Percentiles rank a stretch among this genome's conserved stretches.
Conservation (phyloP, 2,329 filamentous ascomycete genomes). For the Calycina marina region DNA sequence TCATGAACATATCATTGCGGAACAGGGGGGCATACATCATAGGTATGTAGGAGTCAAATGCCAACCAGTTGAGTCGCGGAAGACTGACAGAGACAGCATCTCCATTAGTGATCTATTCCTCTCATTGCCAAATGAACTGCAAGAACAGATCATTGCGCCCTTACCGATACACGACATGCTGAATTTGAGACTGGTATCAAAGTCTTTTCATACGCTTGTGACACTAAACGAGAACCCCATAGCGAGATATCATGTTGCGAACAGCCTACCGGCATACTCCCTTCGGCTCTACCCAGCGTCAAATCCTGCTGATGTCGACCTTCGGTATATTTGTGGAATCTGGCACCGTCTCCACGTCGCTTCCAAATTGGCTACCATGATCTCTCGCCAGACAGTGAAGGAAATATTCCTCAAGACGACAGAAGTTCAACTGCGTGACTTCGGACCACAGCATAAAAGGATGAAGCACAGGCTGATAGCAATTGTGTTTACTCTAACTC, state of each 20-base stretch:
- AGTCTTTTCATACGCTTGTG: constrained; percentile 43
- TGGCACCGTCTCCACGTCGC: constrained; percentile 53
- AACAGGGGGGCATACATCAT: constrained; percentile 11
- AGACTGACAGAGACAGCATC: constrained; percentile 12
- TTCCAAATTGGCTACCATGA: constrained; percentile 44
- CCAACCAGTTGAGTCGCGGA: background rate
- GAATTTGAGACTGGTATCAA: constrained; percentile 42
- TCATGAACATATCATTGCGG: constrained; percentile 14
- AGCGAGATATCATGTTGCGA: constrained; percentile 43
- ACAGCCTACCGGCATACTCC: constrained; percentile 45
- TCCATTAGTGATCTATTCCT: constrained; percentile 44
- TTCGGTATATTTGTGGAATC: constrained; percentile 47
- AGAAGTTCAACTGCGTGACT: constrained; percentile 38
- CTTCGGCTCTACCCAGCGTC: constrained; percentile 41
- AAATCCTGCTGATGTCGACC: constrained; percentile 32
- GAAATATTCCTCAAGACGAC: constrained; percentile 48
- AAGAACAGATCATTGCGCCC: constrained; percentile 45
- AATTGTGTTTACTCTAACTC: constrained; percentile 48
- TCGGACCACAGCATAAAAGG: constrained; percentile 44
- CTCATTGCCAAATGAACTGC: constrained; percentile 43
- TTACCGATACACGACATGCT: constrained; percentile 46
- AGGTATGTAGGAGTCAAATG: constrained; percentile 9
- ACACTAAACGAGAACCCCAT: constrained; percentile 46
- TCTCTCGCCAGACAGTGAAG: constrained; percentile 50
- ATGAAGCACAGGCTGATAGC: constrained; percentile 52